Evolutionary conservation across 257 asterid genomes (phyloP), one percentile per base, ranked within the genome.

Genomic region (Jacaranda copaia): DNA sequence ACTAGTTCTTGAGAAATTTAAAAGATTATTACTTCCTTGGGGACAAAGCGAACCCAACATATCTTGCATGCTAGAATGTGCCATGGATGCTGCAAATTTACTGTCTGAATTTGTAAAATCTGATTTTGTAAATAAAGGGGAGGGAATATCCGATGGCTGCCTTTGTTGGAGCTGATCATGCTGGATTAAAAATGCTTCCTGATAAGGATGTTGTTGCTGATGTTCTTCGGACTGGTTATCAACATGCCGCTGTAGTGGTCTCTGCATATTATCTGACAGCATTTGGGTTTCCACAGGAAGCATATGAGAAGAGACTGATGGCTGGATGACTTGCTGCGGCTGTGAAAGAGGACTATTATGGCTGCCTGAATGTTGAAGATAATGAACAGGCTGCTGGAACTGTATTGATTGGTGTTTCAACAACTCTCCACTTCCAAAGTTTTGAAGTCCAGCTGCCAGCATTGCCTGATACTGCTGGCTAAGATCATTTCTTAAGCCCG

Each of bases 381-480:
- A 92, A 43, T 90, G 92, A 62, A 84, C 81, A 77, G 92, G 93
- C 77, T 91, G 96, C 86, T 93, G 97, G 77, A 89, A 88, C 81
- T 91, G 96, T 89, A 84, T 72, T 45, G 85, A 18, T 38, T 94
- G 98, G 77, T 92, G 91, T 83, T 88, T 92, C 79, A 86, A 69
- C 76, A 87, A 72, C 75, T 94, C 96, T 38, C 88, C 93, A 16
- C 85, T 73, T 48, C 93, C 91, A 49, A 72, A 88, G 80, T 86
- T 87, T 62, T 90, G 96, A 81, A 88, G 63, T 36, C 97, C 96
- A 1, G 89, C 80, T 5, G 97, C 88, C 75, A 93, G 67, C 86
- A 93, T 87, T 56, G 95, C 92, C 84, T 91, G 99, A 74, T 93
- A 95, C 66, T 88, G 98, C 87, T 90, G 96, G 63, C 87, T 83